Evolutionary conservation across 208 protist genomes (phyloP), one percentile per base, ranked within the genome.

Genomic region (Angomonas ambiguus): DNA sequence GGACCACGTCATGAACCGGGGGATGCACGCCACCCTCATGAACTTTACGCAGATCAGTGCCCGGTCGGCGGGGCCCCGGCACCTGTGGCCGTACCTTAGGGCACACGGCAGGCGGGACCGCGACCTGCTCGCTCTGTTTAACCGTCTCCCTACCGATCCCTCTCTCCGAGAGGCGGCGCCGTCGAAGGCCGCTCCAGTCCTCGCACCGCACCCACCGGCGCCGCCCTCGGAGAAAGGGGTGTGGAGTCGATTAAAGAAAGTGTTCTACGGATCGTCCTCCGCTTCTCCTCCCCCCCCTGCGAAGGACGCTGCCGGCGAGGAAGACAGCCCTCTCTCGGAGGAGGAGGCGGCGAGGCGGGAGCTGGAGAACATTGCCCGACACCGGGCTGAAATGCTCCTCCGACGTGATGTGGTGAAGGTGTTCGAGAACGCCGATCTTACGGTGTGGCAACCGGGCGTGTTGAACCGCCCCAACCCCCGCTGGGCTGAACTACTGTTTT

Each of bases 11-110:
- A 64, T 73, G 60, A 69, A 55, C 22, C 73, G 61, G 38, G 74
- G 74, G 11, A 61, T 67, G 45, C 69, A 71, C 31, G 73, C 63
- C 6, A 87, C 78, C 48, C 69, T 88, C 41, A 67, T 59, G 32
- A 72, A 92, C 65, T 87, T 76, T 42, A 73, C 77, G 13, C 80
- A 87, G 28, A 62, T 88, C 34, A 87, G 77, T 48, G 77, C 77
- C 45, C 72, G 80, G 28, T 63, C 53, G 0, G 76, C 80, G 24
- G 80, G 76, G 42, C 56, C 65, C 42, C 67, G 64, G 69, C 80
- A 68, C 34, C 74, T 75, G 8, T 18, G 86, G 0, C 79, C 85
- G 8, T 87, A 85, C 71, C 74, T 87, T 10, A 72, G 76, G 27
- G 78, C 62, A 0, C 71, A 84, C 35, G 80, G 72, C 13, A 66